Base-by-base conservation (phyloP, 1,139 yeast genomes). In the Nakaseomyces nivariensis region DNA sequence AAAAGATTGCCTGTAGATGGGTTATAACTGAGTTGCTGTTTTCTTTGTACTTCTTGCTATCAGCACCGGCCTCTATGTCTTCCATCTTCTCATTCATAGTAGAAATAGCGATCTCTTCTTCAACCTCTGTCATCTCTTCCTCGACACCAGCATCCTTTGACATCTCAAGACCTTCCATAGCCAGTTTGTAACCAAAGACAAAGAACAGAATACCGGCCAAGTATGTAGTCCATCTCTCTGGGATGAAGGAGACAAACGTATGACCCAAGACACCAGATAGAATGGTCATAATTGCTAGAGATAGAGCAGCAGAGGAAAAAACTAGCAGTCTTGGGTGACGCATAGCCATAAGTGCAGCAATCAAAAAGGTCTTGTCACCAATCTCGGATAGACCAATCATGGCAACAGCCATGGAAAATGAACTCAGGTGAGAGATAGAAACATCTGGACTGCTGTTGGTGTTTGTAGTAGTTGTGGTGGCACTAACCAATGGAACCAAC, bases 261-360 rank as follows among this genome's bases (percentile, higher is more conserved):
- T 89, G 96, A 36, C 99, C 99, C 45, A 90, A 84, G 27, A 88
- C 61, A 51, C 96, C 97, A 4, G 96, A 87, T 53, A 92, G 74
- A 9, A 92, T 74, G 0, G 98, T 89, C 98, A 92, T 92, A 46
- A 92, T 70, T 5, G 79, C 88, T 59, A 92, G 75, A 3, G 98
- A 89, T n/a, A 84, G 66, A 56, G 88, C 86, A 1, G 96, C 95
- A 4, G 97, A 82, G 9, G 89, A 74, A 63, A 92, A 90, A 17
- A 92, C 98, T 45, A 88, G 75, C 59, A 78, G 61, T 62, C 95
- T 75, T 25, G 90, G 79, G 69, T 89, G 84, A 64, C 87, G 85
- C 98, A 94, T 92, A 36, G 98, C 96, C 97, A 92, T 89, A 57
- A 92, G 76, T 2, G 97, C 97, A 31, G 98, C 97, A 59, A 94